Evolutionary conservation across 768 basidiomycete genomes (phyloP), one percentile per base, ranked within the genome.

Genomic region (Pholiota microspora): DNA sequence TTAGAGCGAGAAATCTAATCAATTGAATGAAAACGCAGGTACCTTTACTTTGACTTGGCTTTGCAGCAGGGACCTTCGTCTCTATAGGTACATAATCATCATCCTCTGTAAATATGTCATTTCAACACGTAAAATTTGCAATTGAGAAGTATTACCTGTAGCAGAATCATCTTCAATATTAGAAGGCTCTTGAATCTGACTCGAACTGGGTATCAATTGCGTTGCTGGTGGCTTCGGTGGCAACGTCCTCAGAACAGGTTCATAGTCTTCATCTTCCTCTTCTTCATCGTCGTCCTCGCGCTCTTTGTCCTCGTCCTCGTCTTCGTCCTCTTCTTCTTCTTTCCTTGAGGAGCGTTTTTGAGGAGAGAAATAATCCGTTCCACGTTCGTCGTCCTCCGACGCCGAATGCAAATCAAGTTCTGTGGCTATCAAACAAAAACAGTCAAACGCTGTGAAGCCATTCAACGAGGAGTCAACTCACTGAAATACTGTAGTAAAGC

Each of bases 331-430:
- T 28, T 13, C 21, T 13, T 38, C 50, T 42, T 51, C 47, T 31
- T 16, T 29, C 18, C 47, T 7, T 6, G 40, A 7, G 8, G 23
- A 49, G 23, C 27, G 45, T 28, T n/a, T 44, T 1, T 10, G 34
- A 6, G 29, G 23, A 10, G 10, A 18, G 4, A 18, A 4, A 8
- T n/a, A 24, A 18, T 29, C 21, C n/a, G 21, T 38, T 29, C 64
- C 66, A 6, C 65, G 58, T 9, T 69, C 61, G 28, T 74, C 74
- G 2, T 67, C 73, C 58, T 83, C 82, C 7, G 78, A 80, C 18
- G 75, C 82, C 24, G 82, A 83, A 27, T 81, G 78, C 15, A 84
- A 62, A 34, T 76, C 77, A 34, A 85, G 59, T 40, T 77, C 72
- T 54, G 71, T 62, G 6, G 67, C 78, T 75, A 61, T 15, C 35